Base-by-base conservation (phyloP, 495 filamentous ascomycete genomes). In the Apiosordaria backusii region DNA sequence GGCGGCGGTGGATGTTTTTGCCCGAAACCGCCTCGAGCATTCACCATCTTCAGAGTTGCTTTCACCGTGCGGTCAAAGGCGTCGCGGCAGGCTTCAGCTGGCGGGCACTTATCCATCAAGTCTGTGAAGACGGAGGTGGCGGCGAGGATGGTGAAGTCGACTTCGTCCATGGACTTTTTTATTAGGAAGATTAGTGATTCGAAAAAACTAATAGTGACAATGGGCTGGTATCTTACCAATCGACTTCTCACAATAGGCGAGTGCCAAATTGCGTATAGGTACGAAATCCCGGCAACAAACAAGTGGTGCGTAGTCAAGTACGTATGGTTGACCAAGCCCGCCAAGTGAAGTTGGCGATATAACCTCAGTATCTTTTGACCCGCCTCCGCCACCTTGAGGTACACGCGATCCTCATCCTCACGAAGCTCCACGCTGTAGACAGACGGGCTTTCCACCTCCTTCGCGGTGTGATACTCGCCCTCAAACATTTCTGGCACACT, bases 241-340 rank as follows among this genome's bases (percentile, higher is more conserved):
- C 88, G 87, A 74, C 89, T 92, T 68, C 93, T 84, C 19, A 97
- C 94, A 57, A 90, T 83, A 45, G 91, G 87, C 7, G 94, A 97
- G 74, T 98, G 95, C 94, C 94, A 98, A 54, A 98, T 94, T 18
- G 95, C 92, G 74, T 97, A 98, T 4, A 98, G 85, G 75, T 97
- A 98, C 4, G 94, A 95, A 60, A 97, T 97, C 22, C 93, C 94
- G 19, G 94, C 93, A 91, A 97, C 97, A 77, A 98, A 98, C 19
- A 97, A 83, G 77, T 98, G 94, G 75, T 97, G 94, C 2, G 94
- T 97, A n/a, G 94, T 92, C 59, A 98, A 78, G 77, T 93, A 98
- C 0, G 94, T 97, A 71, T 97, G 97, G 74, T 97, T 98, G 25
- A 98, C 94, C 62, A 97, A 80, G 61, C 92, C 88, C 55, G 93